These are phyloP conservation scores for Alternaria rosae DNA, from an alignment of 2,329 filamentous ascomycete species.

Conservation along the genomic window DNA sequence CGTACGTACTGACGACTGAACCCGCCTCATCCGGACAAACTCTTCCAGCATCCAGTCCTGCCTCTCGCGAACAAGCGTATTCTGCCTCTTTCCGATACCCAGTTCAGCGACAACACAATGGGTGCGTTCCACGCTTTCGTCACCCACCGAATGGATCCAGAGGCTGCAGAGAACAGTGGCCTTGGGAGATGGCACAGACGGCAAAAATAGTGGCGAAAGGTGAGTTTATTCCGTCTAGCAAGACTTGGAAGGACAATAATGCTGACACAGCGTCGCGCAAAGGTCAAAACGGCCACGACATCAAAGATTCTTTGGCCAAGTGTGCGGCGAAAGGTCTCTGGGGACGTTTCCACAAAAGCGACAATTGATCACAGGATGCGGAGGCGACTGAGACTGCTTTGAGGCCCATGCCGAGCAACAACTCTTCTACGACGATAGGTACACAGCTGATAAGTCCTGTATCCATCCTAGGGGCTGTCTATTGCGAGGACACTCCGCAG, in stretches of 20 bases:
- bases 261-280: not conserved
- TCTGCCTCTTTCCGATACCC: not conserved
- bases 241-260: not conserved
- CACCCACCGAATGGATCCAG: not conserved
- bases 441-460: not conserved
- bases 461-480: not conserved
- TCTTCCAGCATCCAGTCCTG: not conserved
- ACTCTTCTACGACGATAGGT: not conserved
- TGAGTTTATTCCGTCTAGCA: not conserved
- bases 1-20: not conserved
- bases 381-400: not conserved
- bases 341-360: not conserved
- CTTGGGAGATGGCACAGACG: not conserved
- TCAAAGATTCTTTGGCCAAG: not conserved
- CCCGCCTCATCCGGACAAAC: not conserved
- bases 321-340: not conserved
- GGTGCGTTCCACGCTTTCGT: not conserved
- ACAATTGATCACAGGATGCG: not conserved
- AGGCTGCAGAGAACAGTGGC: not conserved
- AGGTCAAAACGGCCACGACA: not conserved
- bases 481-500: not conserved
- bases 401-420: not conserved
- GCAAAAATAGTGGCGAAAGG: not conserved
- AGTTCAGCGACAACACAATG: not conserved
- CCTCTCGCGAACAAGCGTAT: too few species aligned